Base-by-base conservation (phyloP, 2,329 filamentous ascomycete species). In the Fusarium bactridioides region DNA sequence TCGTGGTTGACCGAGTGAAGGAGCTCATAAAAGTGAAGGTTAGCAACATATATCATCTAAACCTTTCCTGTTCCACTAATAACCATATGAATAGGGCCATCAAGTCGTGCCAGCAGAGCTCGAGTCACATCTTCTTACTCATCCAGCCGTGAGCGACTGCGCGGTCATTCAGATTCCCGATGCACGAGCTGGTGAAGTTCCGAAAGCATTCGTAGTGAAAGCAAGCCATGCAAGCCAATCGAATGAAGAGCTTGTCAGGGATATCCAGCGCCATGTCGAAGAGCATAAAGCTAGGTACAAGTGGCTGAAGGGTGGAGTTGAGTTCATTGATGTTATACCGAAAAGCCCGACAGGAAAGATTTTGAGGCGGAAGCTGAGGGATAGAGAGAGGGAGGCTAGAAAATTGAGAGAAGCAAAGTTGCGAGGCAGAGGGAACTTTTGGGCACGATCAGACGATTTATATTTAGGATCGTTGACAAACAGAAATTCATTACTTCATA, bases 51-150 rank as follows among this genome's bases (percentile, higher is more conserved):
- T 16, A 16, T 4, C 3, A 16, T 33, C 15, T 18, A 1, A 18
- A 18, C 1, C 8, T 35, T 35, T 18, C 16, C 15, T 18, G 1
- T 10, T 18, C 0, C 4, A 35, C 16, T 18, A 18, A 5, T 18
- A 15, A 35, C 16, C 16, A 10, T 18, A 18, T 35, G 9, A 35
- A 35, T 35, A 35, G 35, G 92, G 92, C 50, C 84, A 91, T 61
- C 93, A 95, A 87, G 93, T 95, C 25, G 92, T 93, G 4, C 93
- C 93, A 0, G 93, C 93, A 3, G 93, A 95, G 78, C 87, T 95
- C 2, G 93, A 95, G 81, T 90, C 91, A 2, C 91, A 93, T 74
- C 84, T 95, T 16, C 88, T 95, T 25, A 87, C 89, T 0, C 92
- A 94, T 77, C 87, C 89, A 0, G 85, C 86, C 19, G 92, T 95